phyloP scores from a whole-genome alignment of 768 basidiomycete species.

The Lanmaoa pseudosensibilis region DNA sequence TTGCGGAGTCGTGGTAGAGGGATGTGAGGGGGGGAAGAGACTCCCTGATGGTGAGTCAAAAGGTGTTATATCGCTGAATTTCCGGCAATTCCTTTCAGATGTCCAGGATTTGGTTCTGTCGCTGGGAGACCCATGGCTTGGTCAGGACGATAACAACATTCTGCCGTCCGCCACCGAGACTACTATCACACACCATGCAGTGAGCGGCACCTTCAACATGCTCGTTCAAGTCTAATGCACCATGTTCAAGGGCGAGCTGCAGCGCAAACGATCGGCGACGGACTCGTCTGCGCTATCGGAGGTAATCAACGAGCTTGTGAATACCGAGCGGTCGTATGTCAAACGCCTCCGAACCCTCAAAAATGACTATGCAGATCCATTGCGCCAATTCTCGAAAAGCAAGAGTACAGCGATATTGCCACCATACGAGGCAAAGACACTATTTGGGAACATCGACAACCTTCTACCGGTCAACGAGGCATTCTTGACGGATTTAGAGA shows the following conservation, averaged over 20 bases:
- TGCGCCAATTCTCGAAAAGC: conserved; percentile 80
- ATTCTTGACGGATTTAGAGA: conserved; percentile 81
- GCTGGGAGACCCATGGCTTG: conserved; percentile 64
- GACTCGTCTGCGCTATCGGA: conserved; percentile 67
- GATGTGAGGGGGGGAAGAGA: conserved; percentile 66
- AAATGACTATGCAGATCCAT: conserved; percentile 85
- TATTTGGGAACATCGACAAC: conserved; percentile 93
- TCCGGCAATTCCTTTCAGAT: conserved; percentile 44
- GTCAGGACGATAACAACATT: conserved; percentile 49
- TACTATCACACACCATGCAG: conserved; percentile 40
- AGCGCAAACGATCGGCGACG: conserved; percentile 59
- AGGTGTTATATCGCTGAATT: conserved; percentile 1
- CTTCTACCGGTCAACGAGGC: conserved; percentile 87
- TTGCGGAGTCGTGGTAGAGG: conserved; percentile 88
- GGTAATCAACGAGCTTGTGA: conserved; percentile 81
- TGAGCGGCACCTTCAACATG: conserved; percentile 35
- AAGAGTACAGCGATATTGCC: conserved; percentile 88
- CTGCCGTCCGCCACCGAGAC: conserved; percentile 42
- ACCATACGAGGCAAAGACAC: conserved; percentile 84
- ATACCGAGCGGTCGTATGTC: conserved; percentile 89
- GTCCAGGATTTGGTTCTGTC: conserved; percentile 78
- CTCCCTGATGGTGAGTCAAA: conserved; percentile 59
- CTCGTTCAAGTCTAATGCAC: conserved; percentile 13
- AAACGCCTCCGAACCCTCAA: conserved; percentile 80
- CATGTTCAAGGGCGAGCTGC: conserved; percentile 23